Base-by-base conservation (phyloP, 495 filamentous ascomycete genomes). In the Viridothelium virens region DNA sequence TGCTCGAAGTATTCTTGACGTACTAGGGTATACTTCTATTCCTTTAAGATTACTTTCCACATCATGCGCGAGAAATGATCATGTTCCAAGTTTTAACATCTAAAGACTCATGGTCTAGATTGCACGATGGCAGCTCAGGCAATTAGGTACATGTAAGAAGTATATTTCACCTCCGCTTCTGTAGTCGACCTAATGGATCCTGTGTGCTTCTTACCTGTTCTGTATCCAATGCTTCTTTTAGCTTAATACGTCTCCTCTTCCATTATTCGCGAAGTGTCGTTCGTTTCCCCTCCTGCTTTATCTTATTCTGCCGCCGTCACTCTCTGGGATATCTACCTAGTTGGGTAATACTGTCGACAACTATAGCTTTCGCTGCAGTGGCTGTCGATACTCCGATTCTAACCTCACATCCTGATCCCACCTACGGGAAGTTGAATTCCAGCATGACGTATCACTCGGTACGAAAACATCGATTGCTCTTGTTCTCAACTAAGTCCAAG, bases 391-490 rank as follows among this genome's bases (percentile, higher is more conserved):
- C 53, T 34, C 53, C 53, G 10, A 31, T 59, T 33, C 53, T 31
- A 7, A 59, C 53, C n/a, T 59, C 53, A 9, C 33, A 59, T 36
- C 53, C 53, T 14, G 36, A 59, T 14, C 31, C 53, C 3, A 34
- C 53, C 31, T 59, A 59, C 36, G 53, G 53, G 31, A 36, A 59
- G 31, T 11, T 59, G 6, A 59, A 59, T 36, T 34, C 1, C 5
- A 59, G 36, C 53, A 59, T 59, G 53, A 59, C 53, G 7, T 59
- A 59, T 36, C n/a, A 59, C 18, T 59, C 53, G 53, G 53, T 59
- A 59, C 7, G 53, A 33, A 3, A 9, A 36, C 7, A 7, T 7
- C 48, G 14, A 18, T 53, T 18, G 5, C n/a, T 5, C 16, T 14
- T 18, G 25, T 53, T 18, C 48, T 25, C 9, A 53, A 53, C 12